phyloP scores from a whole-genome alignment of 2,329 filamentous ascomycete genomes.

The Colletotrichum simmondsii region DNA sequence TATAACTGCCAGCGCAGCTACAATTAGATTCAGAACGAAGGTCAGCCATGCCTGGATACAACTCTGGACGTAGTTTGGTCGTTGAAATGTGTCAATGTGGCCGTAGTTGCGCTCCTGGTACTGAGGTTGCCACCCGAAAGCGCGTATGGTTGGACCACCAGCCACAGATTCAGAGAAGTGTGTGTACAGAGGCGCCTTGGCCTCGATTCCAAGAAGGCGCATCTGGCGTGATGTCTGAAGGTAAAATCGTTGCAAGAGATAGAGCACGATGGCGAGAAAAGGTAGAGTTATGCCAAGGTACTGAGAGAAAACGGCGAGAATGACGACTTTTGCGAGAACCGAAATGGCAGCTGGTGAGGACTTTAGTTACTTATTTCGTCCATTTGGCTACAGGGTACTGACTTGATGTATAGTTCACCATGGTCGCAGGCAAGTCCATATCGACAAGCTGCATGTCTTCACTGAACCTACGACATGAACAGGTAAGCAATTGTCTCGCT shows the following conservation, averaged over 20 bases:
- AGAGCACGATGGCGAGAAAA: slow-evolving; percentile 39
- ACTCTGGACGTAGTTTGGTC: not conserved
- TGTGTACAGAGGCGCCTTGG: slow-evolving; percentile 46
- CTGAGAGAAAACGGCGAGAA: slow-evolving; percentile 24
- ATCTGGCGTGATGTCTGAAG: slow-evolving; percentile 48
- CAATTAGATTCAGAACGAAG: slow-evolving; percentile 1
- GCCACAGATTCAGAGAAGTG: slow-evolving; percentile 41
- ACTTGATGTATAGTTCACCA: slow-evolving; percentile 30
- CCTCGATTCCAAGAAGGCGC: slow-evolving; percentile 45
- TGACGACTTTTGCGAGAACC: not conserved
- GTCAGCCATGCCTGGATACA: slow-evolving; percentile 18
- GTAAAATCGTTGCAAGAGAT: slow-evolving; percentile 44
- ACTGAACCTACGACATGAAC: not conserved
- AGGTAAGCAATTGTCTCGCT: too few species aligned
- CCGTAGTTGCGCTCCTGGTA: not conserved
- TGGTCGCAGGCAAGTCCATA: slow-evolving; percentile 15
- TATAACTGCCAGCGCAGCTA: slow-evolving; percentile 1
- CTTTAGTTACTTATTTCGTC: not conserved
- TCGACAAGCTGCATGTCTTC: slow-evolving; percentile 30
- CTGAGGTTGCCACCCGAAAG: slow-evolving; percentile 27
- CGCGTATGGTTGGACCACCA: slow-evolving; percentile 36
- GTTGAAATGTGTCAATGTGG: slow-evolving; percentile 8
- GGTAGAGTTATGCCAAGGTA: slow-evolving; percentile 42
- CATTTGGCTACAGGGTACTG: not conserved
- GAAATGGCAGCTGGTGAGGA: not conserved